A percentile compares a stretch with the other conserved stretches of the same genome.
Conservation (phyloP, 2,329 filamentous ascomycete species). For the Fonsecaea nubica region DNA sequence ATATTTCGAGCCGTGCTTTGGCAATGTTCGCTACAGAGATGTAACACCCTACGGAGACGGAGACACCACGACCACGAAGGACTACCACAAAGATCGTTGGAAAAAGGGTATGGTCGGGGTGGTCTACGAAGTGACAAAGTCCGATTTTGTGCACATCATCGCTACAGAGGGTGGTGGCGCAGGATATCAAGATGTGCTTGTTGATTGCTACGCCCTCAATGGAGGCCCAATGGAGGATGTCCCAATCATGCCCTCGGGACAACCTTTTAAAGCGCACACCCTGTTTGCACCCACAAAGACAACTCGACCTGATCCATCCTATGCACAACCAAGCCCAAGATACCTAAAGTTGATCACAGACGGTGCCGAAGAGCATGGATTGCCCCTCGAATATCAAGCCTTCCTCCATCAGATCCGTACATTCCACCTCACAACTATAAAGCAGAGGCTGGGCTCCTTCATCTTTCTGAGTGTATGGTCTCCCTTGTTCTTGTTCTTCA, state of each 20-base stretch:
- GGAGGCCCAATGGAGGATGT: conserved; percentile 62
- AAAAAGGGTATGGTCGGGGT: conserved; percentile 85
- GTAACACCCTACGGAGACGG: conserved; percentile 32
- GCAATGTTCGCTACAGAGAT: conserved; percentile 71
- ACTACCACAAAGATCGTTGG: conserved; percentile 68
- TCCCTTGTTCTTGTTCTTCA: conserved; percentile 63
- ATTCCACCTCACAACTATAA: conserved; percentile 71
- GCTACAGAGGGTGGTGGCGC: conserved; percentile 87
- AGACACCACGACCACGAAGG: conserved; percentile 44
- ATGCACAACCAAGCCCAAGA: conserved; percentile 81
- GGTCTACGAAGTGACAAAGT: conserved; percentile 87
- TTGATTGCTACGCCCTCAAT: conserved; percentile 76
- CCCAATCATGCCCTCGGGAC: conserved; percentile 61
- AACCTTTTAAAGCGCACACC: conserved; percentile 81
- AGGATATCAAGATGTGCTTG: conserved; percentile 81
- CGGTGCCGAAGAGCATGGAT: conserved; percentile 78
- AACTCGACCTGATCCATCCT: conserved; percentile 66
- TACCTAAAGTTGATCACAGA: conserved; percentile 81
- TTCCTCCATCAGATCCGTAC: conserved; percentile 74
- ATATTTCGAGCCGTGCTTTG: conserved; percentile 90
- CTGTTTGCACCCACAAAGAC: conserved; percentile 69
- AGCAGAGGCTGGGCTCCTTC: conserved; percentile 70
- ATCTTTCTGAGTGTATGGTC: conserved; percentile 68
- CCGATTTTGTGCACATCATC: conserved; percentile 85
- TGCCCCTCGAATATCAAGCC: conserved; percentile 77